Base-by-base conservation (phyloP, 257 asterid species). In the Salvia rosmarinus region DNA sequence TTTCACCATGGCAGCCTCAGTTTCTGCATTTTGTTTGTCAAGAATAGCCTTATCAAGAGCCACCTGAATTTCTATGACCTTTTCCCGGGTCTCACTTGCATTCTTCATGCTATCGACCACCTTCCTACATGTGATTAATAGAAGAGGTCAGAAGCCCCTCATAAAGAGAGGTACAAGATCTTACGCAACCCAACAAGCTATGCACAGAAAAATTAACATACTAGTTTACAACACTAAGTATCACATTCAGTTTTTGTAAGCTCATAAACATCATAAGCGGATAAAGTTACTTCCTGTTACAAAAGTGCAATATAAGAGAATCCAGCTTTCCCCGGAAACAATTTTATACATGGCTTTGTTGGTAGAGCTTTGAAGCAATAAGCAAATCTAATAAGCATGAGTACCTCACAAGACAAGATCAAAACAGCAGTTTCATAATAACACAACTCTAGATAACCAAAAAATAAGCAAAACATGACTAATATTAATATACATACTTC, bases 101-200 rank as follows among this genome's bases (percentile, higher is more conserved):
- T 76, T 85, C 82, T 66, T 85, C 96, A 91, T 91, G 85, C 86
- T 82, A 65, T 95, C 93, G 80, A 88, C 70, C 43, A 85, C 91
- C 85, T 91, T 90, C 77, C 99, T 95, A 85, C 67, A 72, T 39
- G 68, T 73, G 78, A 64, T 67, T 67, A 69, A 59, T 37, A 34
- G 54, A 67, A 65, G 56, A 40, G 73, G 62, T 72, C 61, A 71
- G 79, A 72, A 73, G 39, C 67, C 57, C 52, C 63, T 70, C 30
- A 16, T 12, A 43, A 50, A 43, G 20, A 75, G 14, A 70, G 52
- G 50, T 44, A 49, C 69, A 60, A 59, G 49, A 68, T 68, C 67
- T 43, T 49, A 60, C 2, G 52, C 55, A 66, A 59, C 76, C 57
- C 37, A 71, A 78, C 56, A 72, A 68, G 70, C 73, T 65, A 64